Base-by-base conservation (phyloP, 495 filamentous ascomycete genomes). In the Talaromyces ruber region DNA sequence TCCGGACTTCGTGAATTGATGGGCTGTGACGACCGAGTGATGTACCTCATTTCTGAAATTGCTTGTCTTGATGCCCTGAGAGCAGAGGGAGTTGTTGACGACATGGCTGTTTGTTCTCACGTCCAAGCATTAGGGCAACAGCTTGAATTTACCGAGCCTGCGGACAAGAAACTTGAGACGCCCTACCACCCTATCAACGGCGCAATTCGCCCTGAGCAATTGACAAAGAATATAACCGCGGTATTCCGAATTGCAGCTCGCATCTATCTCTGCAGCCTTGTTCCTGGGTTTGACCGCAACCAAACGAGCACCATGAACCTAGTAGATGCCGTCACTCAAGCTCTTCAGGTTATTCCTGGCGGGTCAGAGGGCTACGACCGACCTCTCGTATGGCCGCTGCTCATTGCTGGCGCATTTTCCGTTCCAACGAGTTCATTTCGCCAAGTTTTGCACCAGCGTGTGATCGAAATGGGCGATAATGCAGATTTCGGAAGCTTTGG, bases 1-100 rank as follows among this genome's bases (percentile, higher is more conserved):
- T 85, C 88, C 21, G 94, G 94, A 3, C 79, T 98, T 22, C 85
- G 86, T 39, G 94, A 97, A 71, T 81, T 98, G 11, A 98, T 98
- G 94, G 94, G 94, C 61, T 98, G 94, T 73, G 94, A 98, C 62
- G 94, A 98, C 76, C 85, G 87, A 24, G 86, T 98, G 68, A 97
- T 98, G 94, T 98, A 96, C 70, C 82, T 98, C 63, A 96, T 98
- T 68, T 96, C 92, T 2, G 94, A 98, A 70, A 96, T 97, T 65
- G 90, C 93, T 24, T 98, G 94, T 74, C 81, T 98, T 39, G 94
- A 98, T 66, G 88, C 89, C 2, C 80, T 97, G 62, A 96, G 93
- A 81, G 75, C 76, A 30, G 88, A 92, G 29, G 88, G 88, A 45
- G 87, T 92, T 73, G 63, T 86, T 51, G 88, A 94, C 64, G 86